phyloP scores from a whole-genome alignment of 495 filamentous ascomycete species.

The Aspergillus baeticus region DNA sequence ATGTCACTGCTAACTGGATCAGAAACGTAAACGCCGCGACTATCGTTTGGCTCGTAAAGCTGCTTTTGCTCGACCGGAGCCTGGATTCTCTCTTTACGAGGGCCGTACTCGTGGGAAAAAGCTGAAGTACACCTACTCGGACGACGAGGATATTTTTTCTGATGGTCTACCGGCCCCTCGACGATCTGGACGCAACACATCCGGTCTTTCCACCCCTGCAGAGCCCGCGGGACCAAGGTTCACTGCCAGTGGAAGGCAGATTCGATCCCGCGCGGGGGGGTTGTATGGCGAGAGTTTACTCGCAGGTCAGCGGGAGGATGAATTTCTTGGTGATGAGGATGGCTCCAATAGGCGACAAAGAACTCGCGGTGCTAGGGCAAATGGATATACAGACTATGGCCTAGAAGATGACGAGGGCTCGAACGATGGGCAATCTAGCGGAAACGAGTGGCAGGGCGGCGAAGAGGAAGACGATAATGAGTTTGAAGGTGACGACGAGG shows the following conservation, averaged over 20 bases:
- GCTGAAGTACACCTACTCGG: constrained; percentile 92
- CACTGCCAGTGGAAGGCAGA: constrained; percentile 87
- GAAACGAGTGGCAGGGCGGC: constrained; percentile 65
- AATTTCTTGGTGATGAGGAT: constrained; percentile 28
- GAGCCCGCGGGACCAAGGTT: constrained; percentile 72
- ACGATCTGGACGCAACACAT: constrained; percentile 69
- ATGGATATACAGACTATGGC: constrained; percentile 52
- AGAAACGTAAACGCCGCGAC: constrained; percentile 92
- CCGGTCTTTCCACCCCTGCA: constrained; percentile 66
- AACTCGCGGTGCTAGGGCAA: constrained; percentile 31
- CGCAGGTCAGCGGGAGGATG: constrained; percentile 48
- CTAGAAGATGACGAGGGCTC: constrained; percentile 59
- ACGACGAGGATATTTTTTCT: constrained; percentile 78
- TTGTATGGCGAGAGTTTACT: constrained; percentile 73
- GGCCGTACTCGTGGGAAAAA: constrained; percentile 94
- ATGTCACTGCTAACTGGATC: constrained; percentile 29
- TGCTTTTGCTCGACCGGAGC: constrained; percentile 82
- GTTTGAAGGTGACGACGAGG: constrained; percentile 64
- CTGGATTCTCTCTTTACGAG: constrained; percentile 90
- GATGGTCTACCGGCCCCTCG: constrained; percentile 64
- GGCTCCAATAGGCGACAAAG: constrained; percentile 25
- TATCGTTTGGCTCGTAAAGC: constrained; percentile 85
- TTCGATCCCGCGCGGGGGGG: constrained; percentile 71
- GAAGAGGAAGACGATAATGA: constrained; percentile 71
- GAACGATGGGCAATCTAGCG: constrained; percentile 55